Evolutionary conservation across 306 rosid genomes (phyloP), one percentile per base, ranked within the genome.

Genomic region (peach (Prunus persica)): DNA sequence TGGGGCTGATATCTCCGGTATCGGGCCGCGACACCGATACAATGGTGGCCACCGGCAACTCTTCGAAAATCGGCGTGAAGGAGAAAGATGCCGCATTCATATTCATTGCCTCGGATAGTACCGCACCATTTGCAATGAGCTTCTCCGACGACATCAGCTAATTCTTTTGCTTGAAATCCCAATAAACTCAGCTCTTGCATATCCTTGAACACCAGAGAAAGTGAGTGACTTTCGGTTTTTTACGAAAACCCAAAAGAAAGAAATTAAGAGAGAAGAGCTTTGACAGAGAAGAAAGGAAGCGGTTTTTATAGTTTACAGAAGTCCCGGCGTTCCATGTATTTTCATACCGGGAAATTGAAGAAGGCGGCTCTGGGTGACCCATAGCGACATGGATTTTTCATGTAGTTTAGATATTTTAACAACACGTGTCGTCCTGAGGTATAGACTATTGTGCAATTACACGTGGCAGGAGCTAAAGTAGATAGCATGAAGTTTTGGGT

Each of bases 1-100:
- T 86, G 75, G 97, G 96, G 79, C 91, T 89, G 13, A 94, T 83
- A 72, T 94, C 98, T 24, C 89, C 91, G 2, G 96, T 88, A 28
- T 90, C 97, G 16, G 91, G 89, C 8, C 88, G 86, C 4, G 98
- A 94, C 58, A 94, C 98, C 56, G 93, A 81, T 0, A 90, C 86
- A 57, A 91, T 87, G 18, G 86, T 84, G 18, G 93, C 97, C 41
- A 65, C 85, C 0, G 98, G 98, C 25, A 91, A 75, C 72, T 94
- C 96, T 1, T 87, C 91, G 66, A 94, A 94, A 79, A 91, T 87
- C 84, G 84, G 52, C 51, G 15, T 16, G 3, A 25, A 34, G 2
- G 89, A 80, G 22, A 57, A 79, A 20, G 84, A 78, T 50, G 62
- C 55, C n/a, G 82, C 67, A 27, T 25, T 60, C 43, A 16, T 61